phyloP scores from a whole-genome alignment of 2,329 filamentous ascomycete genomes.

The Scortechinia acanthostroma region DNA sequence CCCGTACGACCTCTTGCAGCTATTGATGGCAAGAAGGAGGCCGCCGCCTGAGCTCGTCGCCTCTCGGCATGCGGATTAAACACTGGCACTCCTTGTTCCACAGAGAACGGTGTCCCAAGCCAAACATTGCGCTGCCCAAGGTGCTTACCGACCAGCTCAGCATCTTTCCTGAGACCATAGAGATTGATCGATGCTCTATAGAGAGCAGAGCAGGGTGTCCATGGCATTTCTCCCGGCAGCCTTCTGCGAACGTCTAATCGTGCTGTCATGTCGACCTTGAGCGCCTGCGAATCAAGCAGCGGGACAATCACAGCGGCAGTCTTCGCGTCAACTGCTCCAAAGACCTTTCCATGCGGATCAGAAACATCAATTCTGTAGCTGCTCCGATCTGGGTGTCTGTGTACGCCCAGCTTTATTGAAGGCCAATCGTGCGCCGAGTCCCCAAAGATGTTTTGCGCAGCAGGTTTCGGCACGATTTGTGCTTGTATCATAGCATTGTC shows the following conservation, averaged over 20 bases:
- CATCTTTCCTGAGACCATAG: constrained; percentile 68
- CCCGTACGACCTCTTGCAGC: neutral
- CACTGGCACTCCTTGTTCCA: constrained; percentile 63
- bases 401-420: constrained; percentile 66
- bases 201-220: constrained; percentile 49
- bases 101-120: constrained; percentile 57
- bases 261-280: constrained; percentile 64
- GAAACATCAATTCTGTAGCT: constrained; percentile 62
- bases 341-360: constrained; percentile 64
- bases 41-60: constrained; percentile 12
- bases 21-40: neutral
- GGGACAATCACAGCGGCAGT: constrained; percentile 64
- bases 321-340: constrained; percentile 68
- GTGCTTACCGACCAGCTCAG: constrained; percentile 57
- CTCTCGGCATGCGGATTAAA: constrained; percentile 68
- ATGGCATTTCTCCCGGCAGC: constrained; percentile 53
- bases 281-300: constrained; percentile 60
- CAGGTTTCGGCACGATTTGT: constrained; percentile 59
- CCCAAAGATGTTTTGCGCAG: constrained; percentile 47
- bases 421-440: constrained; percentile 50
- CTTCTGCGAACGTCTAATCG: constrained; percentile 64
- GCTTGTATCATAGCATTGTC: constrained; percentile 59
- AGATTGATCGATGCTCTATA: constrained; percentile 68
- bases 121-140: constrained; percentile 61
- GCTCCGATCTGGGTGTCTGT: constrained; percentile 44